Percentiles rank a stretch among this genome's conserved stretches.
Evolutionary conservation across 1,284 basidiomycete genomes (phyloP).

Genomic region (Cryptococcus sp.): DNA sequence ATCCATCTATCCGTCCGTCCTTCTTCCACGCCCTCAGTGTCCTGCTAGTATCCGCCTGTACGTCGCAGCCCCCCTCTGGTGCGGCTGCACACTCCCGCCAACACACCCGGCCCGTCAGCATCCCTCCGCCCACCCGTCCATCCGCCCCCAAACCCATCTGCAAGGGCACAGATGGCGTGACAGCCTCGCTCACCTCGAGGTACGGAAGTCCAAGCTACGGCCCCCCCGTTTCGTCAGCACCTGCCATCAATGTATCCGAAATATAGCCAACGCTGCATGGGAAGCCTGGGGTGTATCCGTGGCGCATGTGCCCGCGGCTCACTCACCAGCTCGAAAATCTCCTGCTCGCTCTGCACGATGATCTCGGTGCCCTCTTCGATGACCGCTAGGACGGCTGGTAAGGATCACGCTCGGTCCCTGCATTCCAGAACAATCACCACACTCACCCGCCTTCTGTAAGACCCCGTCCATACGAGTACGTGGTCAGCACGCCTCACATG

Average conservation of each 20-base stretch:
- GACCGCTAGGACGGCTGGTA: conserved; percentile 12
- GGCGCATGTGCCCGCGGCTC: neutral
- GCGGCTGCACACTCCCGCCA: conserved; percentile 16
- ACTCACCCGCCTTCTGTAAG: neutral
- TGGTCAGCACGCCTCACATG: no score
- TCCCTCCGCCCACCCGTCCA: no score
- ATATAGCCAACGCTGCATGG: no score
- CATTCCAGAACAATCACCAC: neutral
- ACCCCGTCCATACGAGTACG: no score
- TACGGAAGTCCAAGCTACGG: conserved; percentile 31
- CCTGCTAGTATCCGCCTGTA: conserved; percentile 12
- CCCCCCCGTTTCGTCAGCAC: no score
- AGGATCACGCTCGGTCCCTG: neutral
- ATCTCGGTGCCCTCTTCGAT: conserved; percentile 27
- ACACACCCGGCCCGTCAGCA: neutral
- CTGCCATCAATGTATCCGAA: no score
- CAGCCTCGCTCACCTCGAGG: conserved; percentile 22
- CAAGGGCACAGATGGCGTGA: neutral
- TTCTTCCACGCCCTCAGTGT: no score
- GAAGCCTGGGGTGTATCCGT: no score
- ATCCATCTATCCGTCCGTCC: no score
- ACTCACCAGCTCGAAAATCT: conserved; percentile 37
- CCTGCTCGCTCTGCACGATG: conserved; percentile 28
- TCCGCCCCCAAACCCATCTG: neutral
- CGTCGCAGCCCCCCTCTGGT: conserved; percentile 21